These are phyloP conservation scores for Cornus controversa DNA, from an alignment of 148 eudicot species.

Conservation along the genomic window DNA sequence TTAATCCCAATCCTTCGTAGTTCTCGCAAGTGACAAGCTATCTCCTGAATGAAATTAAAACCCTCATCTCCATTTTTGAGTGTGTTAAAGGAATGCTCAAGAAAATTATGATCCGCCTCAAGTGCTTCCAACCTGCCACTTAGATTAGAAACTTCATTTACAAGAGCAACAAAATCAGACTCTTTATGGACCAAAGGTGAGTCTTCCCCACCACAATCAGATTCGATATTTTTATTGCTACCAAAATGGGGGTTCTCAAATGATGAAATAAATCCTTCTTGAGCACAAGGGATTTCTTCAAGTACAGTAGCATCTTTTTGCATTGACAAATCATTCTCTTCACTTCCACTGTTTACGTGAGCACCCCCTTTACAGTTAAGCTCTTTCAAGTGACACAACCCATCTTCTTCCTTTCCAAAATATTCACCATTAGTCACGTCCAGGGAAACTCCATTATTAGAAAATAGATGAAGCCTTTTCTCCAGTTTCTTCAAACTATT, in stretches of 20 bases:
- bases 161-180: slow-evolving; percentile 36
- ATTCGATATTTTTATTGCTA: not conserved
- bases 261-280: slow-evolving; percentile 23
- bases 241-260: slow-evolving; percentile 12
- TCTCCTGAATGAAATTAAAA: slow-evolving; percentile 39
- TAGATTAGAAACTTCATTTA: slow-evolving; percentile 40
- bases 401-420: slow-evolving; percentile 18
- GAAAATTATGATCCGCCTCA: slow-evolving; percentile 45
- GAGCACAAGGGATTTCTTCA: slow-evolving; percentile 12
- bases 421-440: slow-evolving; percentile 20
- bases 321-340: slow-evolving; percentile 10
- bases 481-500: slow-evolving; percentile 45
- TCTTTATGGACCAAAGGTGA: slow-evolving; percentile 16
- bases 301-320: slow-evolving; percentile 10
- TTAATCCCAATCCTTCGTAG: slow-evolving; percentile 37
- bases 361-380: slow-evolving; percentile 10
- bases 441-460: slow-evolving; percentile 16
- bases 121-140: slow-evolving; percentile 47
- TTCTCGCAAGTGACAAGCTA: slow-evolving; percentile 48
- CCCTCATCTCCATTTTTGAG: slow-evolving; percentile 42
- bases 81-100: slow-evolving; percentile 40
- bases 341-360: slow-evolving; percentile 22
- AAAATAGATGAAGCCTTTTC: slow-evolving; percentile 41
- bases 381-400: slow-evolving; percentile 16
- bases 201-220: slow-evolving; percentile 15